phyloP scores from a whole-genome alignment of 1,139 yeast genomes.

The Lodderomyces metapsilosis region DNA sequence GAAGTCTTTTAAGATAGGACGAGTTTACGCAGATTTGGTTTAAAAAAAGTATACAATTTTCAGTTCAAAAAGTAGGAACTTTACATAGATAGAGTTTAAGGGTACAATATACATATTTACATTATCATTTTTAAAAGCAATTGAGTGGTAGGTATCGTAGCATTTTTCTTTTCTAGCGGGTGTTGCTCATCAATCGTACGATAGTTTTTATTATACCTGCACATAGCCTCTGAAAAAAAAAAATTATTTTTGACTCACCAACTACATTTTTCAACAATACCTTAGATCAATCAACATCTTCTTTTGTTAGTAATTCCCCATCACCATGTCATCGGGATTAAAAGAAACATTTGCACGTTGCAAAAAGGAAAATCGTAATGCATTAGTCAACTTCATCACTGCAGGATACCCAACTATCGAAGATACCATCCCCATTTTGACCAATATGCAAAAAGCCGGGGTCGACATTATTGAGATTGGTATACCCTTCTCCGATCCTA shows the following conservation, averaged over 20 bases:
- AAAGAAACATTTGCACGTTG: conserved; percentile 73
- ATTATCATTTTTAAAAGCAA: no score
- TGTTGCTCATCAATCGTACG: no score
- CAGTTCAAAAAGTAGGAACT: no score
- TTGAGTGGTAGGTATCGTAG: no score
- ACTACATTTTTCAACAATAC: no score
- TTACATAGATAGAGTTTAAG: no score
- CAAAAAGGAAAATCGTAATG: conserved; percentile 75
- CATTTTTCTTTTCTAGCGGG: no score
- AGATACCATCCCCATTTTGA: conserved; percentile 81
- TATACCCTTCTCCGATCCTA: conserved; percentile 97
- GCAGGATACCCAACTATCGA: conserved; percentile 91
- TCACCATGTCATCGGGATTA: conserved; percentile 59
- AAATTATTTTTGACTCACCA: no score
- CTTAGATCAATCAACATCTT: no score
- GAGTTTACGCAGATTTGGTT: not conserved
- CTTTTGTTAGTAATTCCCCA: not conserved
- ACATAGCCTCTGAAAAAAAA: no score
- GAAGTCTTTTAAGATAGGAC: conserved; percentile 55
- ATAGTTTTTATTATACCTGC: no score
- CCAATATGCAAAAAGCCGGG: conserved; percentile 92
- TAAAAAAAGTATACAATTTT: not conserved
- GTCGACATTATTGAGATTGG: conserved; percentile 94
- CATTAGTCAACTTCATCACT: conserved; percentile 87
- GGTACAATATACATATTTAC: no score